Evolutionary conservation across 1,139 yeast genomes (phyloP).

Genomic region (Candida freyschussii): DNA sequence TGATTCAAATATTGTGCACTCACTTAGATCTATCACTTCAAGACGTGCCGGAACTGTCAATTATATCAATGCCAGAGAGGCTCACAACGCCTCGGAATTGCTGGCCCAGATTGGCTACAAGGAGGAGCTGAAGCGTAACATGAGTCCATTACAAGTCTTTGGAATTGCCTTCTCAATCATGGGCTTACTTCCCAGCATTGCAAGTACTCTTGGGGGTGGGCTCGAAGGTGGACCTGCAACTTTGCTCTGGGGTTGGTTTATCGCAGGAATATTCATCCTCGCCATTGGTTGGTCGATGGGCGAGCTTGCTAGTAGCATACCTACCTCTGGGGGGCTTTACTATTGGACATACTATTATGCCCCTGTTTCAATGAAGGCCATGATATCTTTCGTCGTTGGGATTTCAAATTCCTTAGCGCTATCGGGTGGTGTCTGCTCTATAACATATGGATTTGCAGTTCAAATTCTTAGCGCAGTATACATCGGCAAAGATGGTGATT

Average conservation of each 20-base stretch:
- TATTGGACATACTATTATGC: slow-evolving; percentile 49
- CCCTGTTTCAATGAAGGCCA: slow-evolving; percentile 34
- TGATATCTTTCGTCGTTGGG: slow-evolving; percentile 47
- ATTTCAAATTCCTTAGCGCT: slow-evolving; percentile 49
- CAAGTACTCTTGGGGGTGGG: slow-evolving; percentile 39
- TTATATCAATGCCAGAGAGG: slow-evolving; percentile 13
- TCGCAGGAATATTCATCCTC: slow-evolving; percentile 33
- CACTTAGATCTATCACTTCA: slow-evolving; percentile 14
- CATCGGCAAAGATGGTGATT: slow-evolving; percentile 39
- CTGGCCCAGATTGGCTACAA: slow-evolving; percentile 14
- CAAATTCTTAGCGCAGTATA: slow-evolving; percentile 44
- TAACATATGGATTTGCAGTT: slow-evolving; percentile 47
- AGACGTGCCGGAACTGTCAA: slow-evolving; percentile 32
- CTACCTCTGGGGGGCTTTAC: slow-evolving; percentile 68
- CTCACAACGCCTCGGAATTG: slow-evolving; percentile 17
- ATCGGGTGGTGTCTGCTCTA: slow-evolving; percentile 46
- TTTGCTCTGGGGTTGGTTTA: slow-evolving; percentile 35
- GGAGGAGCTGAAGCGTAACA: slow-evolving; percentile 10
- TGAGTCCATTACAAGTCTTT: slow-evolving; percentile 9
- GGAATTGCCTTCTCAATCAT: slow-evolving; percentile 15
- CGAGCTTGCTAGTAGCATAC: slow-evolving; percentile 59
- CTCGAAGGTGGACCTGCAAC: slow-evolving; percentile 55
- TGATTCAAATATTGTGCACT: slow-evolving; percentile 1
- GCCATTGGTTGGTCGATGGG: slow-evolving; percentile 42
- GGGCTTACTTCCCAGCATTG: slow-evolving; percentile 12